These are phyloP conservation scores for Sporothrix phasma DNA, from an alignment of 2,329 filamentous ascomycete species.

Conservation along the genomic window DNA sequence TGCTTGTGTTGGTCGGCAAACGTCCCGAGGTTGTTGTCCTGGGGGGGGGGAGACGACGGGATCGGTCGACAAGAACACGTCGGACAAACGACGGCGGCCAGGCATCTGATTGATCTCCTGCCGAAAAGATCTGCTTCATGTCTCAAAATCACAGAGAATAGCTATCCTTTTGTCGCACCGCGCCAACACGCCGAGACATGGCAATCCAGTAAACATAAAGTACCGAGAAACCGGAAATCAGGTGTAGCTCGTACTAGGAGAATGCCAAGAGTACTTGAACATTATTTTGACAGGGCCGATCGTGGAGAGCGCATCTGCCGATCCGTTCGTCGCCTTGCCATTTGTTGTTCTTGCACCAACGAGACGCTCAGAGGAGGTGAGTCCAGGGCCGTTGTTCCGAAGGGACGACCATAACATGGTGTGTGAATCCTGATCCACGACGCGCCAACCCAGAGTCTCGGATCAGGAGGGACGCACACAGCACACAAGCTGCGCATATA, in stretches of 20 bases:
- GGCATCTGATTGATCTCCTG: neutral
- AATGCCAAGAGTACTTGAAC: too few species aligned
- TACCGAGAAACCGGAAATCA: too few species aligned
- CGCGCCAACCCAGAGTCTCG: neutral
- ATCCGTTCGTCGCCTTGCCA: neutral
- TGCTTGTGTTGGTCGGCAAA: neutral
- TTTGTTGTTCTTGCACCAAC: neutral
- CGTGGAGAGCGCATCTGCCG: neutral
- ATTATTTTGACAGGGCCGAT: neutral
- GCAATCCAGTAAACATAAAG: neutral
- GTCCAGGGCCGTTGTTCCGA: neutral
- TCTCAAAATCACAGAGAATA: neutral
- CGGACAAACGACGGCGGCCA: neutral
- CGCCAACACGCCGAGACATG: neutral
- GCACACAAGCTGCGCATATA: too few species aligned
- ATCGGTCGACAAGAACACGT: neutral
- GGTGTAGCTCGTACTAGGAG: too few species aligned
- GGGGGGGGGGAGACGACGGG: neutral
- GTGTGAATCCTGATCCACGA: neutral
- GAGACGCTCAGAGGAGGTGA: neutral
- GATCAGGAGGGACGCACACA: neutral
- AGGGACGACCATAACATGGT: too few species aligned
- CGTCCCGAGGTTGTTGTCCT: too few species aligned
- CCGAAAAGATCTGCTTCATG: neutral
- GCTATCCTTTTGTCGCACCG: neutral